Conservation (phyloP, 2,329 filamentous ascomycete species). For the Pseudogymnoascus sp. region DNA sequence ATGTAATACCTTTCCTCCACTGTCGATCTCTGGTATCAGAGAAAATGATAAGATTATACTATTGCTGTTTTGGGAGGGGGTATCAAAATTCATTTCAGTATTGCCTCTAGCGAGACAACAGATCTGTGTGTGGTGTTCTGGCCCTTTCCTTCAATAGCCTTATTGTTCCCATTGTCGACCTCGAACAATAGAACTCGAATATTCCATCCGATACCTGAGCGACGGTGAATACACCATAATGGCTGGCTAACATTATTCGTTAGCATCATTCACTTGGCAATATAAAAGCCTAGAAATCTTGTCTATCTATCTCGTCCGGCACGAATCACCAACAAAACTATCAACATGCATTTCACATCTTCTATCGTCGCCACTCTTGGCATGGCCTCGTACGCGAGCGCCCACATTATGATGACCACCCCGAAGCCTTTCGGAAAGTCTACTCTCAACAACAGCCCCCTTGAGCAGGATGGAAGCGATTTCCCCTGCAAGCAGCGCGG, state of each 20-base stretch:
- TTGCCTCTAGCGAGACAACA: constrained; percentile 4
- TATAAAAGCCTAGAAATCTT: constrained; percentile 12
- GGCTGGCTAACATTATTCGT: constrained; percentile 7
- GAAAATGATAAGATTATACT: background rate
- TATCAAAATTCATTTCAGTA: background rate
- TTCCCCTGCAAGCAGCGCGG: constrained; percentile 76
- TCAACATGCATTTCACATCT: constrained; percentile 46
- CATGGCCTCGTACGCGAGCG: constrained; percentile 54
- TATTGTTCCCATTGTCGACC: background rate
- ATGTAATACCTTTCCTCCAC: background rate
- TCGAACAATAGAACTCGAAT: constrained; percentile 3
- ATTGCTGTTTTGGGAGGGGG: background rate
- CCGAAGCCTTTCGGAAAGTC: constrained; percentile 57
- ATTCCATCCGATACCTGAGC: background rate
- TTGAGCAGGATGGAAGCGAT: constrained; percentile 60
- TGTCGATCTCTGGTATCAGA: background rate
- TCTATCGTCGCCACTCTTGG: constrained; percentile 46
- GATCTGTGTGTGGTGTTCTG: constrained; percentile 1
- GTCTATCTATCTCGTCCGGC: constrained; percentile 11
- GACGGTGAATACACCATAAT: background rate
- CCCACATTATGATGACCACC: constrained; percentile 68
- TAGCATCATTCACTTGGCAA: constrained; percentile 10
- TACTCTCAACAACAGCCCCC: constrained; percentile 50
- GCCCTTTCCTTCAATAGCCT: background rate
- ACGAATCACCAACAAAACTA: constrained; percentile 8